Base-by-base conservation (phyloP, 495 filamentous ascomycete genomes). In the Acidomyces sp. region DNA sequence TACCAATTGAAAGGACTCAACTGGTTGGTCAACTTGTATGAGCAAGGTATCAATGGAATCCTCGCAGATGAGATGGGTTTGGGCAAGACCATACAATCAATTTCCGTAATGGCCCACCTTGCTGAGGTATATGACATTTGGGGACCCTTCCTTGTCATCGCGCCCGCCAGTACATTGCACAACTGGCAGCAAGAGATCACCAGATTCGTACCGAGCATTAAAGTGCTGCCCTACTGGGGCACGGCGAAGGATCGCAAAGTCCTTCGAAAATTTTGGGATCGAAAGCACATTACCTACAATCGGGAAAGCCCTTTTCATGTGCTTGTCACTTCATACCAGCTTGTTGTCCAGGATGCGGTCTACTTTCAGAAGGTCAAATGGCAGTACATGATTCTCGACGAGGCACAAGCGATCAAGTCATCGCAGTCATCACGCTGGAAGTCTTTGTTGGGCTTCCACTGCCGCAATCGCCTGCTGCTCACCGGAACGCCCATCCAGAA, bases 351-450 rank as follows among this genome's bases (percentile, higher is more conserved):
- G 21, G 90, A 97, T 57, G 81, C 92, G 6, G 77, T 84, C 34
- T 96, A 96, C 60, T 94, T 97, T 66, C 86, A 94, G 60, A 95
- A 95, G 65, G 85, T 97, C 62, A 83, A 80, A 48, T 97, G 90
- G 90, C 90, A 97, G 64, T 97, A 96, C 62, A 97, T 97, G 90
- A 93, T 97, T 55, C 72, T 97, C 24, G 90, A 97, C 53, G 90
- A 97, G 60, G 90, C 90, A 15, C 90, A 97, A 57, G 90, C 90
- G 35, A 97, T 97, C 75, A 97, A 97, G 67, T 94, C 86, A 37
- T 95, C 92, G 11, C 74, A 81, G 50, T 94, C 86, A 62, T 92
- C 87, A 3, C 77, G 90, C 52, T 97, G 90, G 90, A 97, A 96
- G 70, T 82, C 78, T 49, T 61, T 97, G 46, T 68, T 97, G 15